Evolutionary conservation across 78 protist genomes (phyloP).

Genomic region (Dictyostelium intermedium): DNA sequence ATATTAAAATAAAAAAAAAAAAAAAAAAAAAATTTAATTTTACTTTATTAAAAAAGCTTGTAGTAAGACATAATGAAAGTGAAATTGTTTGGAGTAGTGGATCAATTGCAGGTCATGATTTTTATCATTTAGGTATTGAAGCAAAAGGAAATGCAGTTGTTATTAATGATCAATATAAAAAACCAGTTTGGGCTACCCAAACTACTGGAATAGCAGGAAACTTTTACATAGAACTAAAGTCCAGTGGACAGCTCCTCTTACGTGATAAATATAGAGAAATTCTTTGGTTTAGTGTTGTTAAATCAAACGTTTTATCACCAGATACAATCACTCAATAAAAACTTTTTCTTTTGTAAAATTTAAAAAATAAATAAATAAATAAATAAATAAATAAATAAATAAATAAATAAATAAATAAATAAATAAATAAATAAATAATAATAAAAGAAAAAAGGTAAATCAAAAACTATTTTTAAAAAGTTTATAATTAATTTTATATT

Average conservation of each 20-base stretch:
- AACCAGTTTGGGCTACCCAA: neutral
- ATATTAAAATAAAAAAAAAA: no score
- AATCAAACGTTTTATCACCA: neutral
- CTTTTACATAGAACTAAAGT: neutral
- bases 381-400: no score
- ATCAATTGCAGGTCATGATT: neutral
- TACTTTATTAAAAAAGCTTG: neutral
- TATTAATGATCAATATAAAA: neutral
- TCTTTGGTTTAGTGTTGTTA: neutral
- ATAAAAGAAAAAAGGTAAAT: no score
- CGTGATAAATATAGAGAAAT: neutral
- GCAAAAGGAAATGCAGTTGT: neutral
- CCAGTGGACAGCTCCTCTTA: neutral
- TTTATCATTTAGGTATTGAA: neutral
- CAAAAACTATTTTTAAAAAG: no score
- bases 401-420: no score
- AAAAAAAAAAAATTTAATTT: no score
- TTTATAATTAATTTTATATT: neutral
- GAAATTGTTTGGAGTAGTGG: neutral
- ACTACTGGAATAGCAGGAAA: neutral
- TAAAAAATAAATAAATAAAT: no score
- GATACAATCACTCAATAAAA: neutral
- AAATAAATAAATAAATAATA: no score
- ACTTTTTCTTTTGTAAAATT: neutral
- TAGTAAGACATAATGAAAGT: neutral